phyloP scores from a whole-genome alignment of 2,329 filamentous ascomycete species.

The Penicillium sp. region DNA sequence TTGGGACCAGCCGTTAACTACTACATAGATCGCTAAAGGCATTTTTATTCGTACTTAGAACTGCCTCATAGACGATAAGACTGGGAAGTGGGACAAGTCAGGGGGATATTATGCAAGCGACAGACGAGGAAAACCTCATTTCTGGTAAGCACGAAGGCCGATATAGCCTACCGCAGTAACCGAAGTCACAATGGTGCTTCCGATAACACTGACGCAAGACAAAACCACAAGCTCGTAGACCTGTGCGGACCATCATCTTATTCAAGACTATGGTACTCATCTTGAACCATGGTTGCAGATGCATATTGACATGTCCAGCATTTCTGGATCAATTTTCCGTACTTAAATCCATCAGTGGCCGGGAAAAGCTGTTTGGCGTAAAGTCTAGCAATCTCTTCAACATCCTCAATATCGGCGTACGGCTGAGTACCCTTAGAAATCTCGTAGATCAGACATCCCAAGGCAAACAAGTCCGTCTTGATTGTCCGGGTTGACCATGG shows the following conservation, averaged over 20 bases:
- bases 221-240: not conserved
- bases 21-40: no score
- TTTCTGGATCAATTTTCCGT: not conserved
- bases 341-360: not conserved
- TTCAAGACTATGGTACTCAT: not conserved
- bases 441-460: slow-evolving; percentile 3
- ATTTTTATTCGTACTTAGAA: no score
- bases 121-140: no score
- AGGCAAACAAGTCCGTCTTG: slow-evolving; percentile 2
- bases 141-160: not conserved
- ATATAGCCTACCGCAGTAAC: not conserved
- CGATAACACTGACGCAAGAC: not conserved
- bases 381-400: slow-evolving; percentile 1
- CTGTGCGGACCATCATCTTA: not conserved
- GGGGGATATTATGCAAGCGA: no score
- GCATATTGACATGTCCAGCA: slow-evolving; percentile 4
- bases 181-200: not conserved
- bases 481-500: not conserved
- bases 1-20: no score
- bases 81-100: no score
- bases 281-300: not conserved
- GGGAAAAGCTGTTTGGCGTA: not conserved
- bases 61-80: no score
- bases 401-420: slow-evolving; percentile 1
- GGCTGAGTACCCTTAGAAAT: not conserved